Evolutionary conservation across 768 basidiomycete genomes (phyloP).

Genomic region (Boletus reticuloceps): DNA sequence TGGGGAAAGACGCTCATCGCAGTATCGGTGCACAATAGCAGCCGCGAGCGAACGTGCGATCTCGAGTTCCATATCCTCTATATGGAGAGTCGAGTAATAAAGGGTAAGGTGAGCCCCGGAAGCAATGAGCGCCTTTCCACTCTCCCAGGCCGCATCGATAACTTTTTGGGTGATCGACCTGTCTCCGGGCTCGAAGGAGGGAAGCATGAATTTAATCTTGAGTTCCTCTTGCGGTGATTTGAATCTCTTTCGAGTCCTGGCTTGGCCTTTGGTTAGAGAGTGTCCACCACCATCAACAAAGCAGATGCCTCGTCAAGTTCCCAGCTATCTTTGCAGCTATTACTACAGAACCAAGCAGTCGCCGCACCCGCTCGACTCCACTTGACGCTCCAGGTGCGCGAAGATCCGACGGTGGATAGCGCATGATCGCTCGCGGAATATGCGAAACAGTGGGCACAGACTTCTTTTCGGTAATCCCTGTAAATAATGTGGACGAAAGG

Average conservation of each 20-base stretch:
- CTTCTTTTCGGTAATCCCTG: constrained; percentile 63
- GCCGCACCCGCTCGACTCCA: constrained; percentile 30
- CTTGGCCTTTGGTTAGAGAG: constrained; percentile 32
- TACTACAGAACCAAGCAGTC: constrained; percentile 59
- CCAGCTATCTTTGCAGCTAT: constrained; percentile 47
- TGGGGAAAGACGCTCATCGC: constrained; percentile 16
- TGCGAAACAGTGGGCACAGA: constrained; percentile 63
- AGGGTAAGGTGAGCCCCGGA: constrained; percentile 23
- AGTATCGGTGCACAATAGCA: constrained; percentile 45
- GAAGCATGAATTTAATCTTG: constrained; percentile 19
- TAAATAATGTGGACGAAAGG: constrained; percentile 61
- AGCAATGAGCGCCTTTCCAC: constrained; percentile 32
- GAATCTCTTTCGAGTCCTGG: constrained; percentile 28
- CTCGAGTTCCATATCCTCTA: constrained; percentile 57
- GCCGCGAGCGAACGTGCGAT: constrained; percentile 55
- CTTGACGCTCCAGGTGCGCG: constrained; percentile 45
- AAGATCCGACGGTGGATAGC: constrained; percentile 11
- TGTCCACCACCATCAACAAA: constrained; percentile 32
- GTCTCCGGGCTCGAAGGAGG: constrained; percentile 8
- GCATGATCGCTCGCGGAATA: constrained; percentile 42
- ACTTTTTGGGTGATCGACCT: constrained; percentile 35
- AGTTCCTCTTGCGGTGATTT: constrained; percentile 21
- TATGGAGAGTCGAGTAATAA: constrained; percentile 27
- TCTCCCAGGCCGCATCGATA: constrained; percentile 47
- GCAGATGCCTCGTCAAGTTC: constrained; percentile 33